Base-by-base conservation (phyloP, 2,329 filamentous ascomycete species). In the Fusarium camptoceras region DNA sequence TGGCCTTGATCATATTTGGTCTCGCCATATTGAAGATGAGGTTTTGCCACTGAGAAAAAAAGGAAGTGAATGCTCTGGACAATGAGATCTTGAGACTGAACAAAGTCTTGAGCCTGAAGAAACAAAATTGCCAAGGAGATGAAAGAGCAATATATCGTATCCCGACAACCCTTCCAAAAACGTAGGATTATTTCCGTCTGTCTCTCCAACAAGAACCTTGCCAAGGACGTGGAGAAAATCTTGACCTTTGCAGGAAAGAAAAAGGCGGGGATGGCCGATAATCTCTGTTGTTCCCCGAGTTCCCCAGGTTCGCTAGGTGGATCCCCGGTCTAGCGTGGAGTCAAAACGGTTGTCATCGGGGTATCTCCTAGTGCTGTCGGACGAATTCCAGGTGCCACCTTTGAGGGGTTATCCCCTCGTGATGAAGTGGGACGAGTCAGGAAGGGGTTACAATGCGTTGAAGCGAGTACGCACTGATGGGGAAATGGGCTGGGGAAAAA, bases 1-100 rank as follows among this genome's bases (percentile, higher is more conserved):
- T 78, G 39, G 72, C 74, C 50, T 68, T 67, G 55, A 77, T 76
- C 59, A 77, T 59, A 10, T 69, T 73, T 20, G 66, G 60, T 41
- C 67, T 59, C 16, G 57, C 30, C 70, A 72, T 73, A 6, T 31
- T 73, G 22, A 22, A 14, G 31, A 54, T 6, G 20, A 20, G 3
- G 15, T 7, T 4, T 51, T 18, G 37, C 34, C 28, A 31, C 55
- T 34, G 8, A 16, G 15, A 8, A 31, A 15, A 4, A 14, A n/a
- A 37, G 6, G 2, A 27, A 20, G 20, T 9, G 1, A 15, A 15
- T 15, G 37, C 1, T 4, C 8, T 9, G 28, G 11, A n/a, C 14
- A 12, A 16, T n/a, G 8, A 15, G 24, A 53, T n/a, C 10, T 6
- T n/a, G n/a, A 39, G 10, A 15, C 25, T n/a, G 16, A n/a, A n/a